Base-by-base conservation (phyloP, 306 rosid genomes). In the Pueraria montana region DNA sequence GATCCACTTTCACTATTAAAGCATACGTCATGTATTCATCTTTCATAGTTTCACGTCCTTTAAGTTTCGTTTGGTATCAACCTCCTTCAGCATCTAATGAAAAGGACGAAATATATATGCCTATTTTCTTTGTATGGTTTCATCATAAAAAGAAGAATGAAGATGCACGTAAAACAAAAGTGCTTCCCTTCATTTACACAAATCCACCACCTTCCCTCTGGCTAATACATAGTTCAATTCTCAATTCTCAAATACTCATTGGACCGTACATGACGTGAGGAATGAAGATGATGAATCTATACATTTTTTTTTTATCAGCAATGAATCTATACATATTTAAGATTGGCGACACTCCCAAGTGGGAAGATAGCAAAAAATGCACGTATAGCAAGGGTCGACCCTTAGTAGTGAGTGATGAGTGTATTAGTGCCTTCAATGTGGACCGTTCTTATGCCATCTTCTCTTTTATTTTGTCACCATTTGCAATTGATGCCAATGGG, bases 321-420 rank as follows among this genome's bases (percentile, higher is more conserved):
- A n/a, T n/a, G n/a, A n/a, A n/a, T n/a, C n/a, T n/a, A 34, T 2
- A 34, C 7, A 34, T 34, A 34, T 50, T 23, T 56, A 80, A 58
- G 45, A 81, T 38, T 49, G 36, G 43, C 5, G 81, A 87, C 84
- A 74, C 49, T 66, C 42, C 84, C 85, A 74, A 55, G 84, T 82
- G 88, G 87, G 79, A 16, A 85, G 34, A 84, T 69, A 14, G 77
- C 64, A 82, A 80, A 80, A 82, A 80, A 80, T 79, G 87, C 78
- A 53, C 30, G 56, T 43, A 81, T 36, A n/a, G 58, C 83, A 86
- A 83, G 87, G 90, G 82, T 87, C 86, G 89, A 89, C 86, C 95
- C 89, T 86, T 66, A 26, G 77, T 85, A 74, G 88, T 85, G 78
- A 83, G 78, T 68, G 26, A 23, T 83, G 87, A 84, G 70, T 72